Percentiles rank a stretch among this genome's conserved stretches.
phyloP scores from a whole-genome alignment of 139 green algal genomes.

The Klebsormidium nitens region DNA sequence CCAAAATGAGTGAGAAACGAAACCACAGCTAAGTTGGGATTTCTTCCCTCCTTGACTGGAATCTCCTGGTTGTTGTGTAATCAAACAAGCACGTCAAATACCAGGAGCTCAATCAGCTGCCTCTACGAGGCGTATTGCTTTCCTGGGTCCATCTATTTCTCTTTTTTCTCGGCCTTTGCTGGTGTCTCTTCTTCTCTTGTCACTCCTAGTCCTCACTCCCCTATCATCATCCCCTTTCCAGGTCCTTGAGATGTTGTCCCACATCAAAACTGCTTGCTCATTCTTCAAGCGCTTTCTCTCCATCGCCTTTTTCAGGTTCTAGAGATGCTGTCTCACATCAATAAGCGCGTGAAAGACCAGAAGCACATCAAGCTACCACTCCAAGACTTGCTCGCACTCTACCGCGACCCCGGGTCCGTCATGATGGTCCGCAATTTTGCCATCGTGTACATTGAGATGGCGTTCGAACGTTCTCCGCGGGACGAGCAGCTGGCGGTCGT shows the following conservation, averaged over 20 bases:
- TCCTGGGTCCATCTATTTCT: neutral
- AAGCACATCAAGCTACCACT: constrained; percentile 66
- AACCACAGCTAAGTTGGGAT: too few species aligned
- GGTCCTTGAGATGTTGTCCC: neutral
- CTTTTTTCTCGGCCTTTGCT: neutral
- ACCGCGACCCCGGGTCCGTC: constrained; percentile 7
- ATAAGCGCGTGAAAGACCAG: constrained; percentile 72
- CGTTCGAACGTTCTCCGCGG: constrained; percentile 18
- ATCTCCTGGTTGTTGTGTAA: too few species aligned
- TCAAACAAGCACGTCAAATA: too few species aligned
- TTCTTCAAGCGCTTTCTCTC: neutral
- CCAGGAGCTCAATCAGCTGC: too few species aligned
- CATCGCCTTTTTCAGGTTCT: constrained; percentile 58
- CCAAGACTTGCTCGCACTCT: constrained; percentile 51
- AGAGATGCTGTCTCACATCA: constrained; percentile 82
- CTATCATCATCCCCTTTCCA: neutral
- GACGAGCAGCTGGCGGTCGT: constrained; percentile 9
- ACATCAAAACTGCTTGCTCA: neutral
- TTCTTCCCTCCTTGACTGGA: too few species aligned
- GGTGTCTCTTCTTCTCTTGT: neutral
- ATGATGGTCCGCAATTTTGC: constrained; percentile 30
- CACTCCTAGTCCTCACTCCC: neutral
- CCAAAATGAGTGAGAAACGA: too few species aligned
- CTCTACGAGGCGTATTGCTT: too few species aligned
- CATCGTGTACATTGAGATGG: constrained; percentile 38